Percentiles rank a stretch among this genome's conserved stretches.
Evolutionary conservation across 495 filamentous ascomycete species (phyloP).

Genomic region (Penicillium daleae): DNA sequence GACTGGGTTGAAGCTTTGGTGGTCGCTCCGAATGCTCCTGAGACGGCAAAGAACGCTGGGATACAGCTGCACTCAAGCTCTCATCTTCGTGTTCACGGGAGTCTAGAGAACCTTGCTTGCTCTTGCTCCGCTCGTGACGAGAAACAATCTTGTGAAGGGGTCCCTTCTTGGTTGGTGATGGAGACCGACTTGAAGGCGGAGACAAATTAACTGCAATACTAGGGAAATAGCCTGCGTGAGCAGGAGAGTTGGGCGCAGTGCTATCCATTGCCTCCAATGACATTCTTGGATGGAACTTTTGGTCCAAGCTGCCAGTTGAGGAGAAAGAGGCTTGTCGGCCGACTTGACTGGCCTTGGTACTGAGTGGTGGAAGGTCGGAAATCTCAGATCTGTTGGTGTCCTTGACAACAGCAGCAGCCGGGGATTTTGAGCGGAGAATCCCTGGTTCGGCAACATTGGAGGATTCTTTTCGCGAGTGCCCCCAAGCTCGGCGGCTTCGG

Average conservation of each 20-base stretch:
- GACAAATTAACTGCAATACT: constrained; percentile 62
- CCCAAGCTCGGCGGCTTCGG: constrained; percentile 15
- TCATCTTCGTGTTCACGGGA: constrained; percentile 27
- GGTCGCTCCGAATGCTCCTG: constrained; percentile 21
- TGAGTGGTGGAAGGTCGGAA: constrained; percentile 11
- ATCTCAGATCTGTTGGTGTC: constrained; percentile 13
- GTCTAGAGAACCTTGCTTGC: constrained; percentile 39
- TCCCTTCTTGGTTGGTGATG: constrained; percentile 54
- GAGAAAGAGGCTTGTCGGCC: constrained; percentile 39
- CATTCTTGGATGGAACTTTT: constrained; percentile 40
- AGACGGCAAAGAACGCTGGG: constrained; percentile 17
- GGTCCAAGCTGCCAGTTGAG: constrained; percentile 41
- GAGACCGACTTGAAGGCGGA: constrained; percentile 53
- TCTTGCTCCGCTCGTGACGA: constrained; percentile 50
- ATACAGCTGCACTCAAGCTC: constrained; percentile 24
- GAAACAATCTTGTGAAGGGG: constrained; percentile 49
- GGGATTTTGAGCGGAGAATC: constrained; percentile 20
- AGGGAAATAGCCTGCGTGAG: constrained; percentile 51
- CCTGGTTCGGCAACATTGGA: constrained; percentile 15
- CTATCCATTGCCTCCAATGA: constrained; percentile 53
- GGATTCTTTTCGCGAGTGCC: constrained; percentile 14
- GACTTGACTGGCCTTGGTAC: constrained; percentile 15
- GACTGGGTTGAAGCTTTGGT: constrained; percentile 35
- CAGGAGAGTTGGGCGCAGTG: constrained; percentile 53
- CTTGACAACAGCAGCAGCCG: background rate